A percentile compares a stretch with the other conserved stretches of the same genome.
Evolutionary conservation across 2,329 filamentous ascomycete genomes (phyloP).

Genomic region (Talaromyces piceae): DNA sequence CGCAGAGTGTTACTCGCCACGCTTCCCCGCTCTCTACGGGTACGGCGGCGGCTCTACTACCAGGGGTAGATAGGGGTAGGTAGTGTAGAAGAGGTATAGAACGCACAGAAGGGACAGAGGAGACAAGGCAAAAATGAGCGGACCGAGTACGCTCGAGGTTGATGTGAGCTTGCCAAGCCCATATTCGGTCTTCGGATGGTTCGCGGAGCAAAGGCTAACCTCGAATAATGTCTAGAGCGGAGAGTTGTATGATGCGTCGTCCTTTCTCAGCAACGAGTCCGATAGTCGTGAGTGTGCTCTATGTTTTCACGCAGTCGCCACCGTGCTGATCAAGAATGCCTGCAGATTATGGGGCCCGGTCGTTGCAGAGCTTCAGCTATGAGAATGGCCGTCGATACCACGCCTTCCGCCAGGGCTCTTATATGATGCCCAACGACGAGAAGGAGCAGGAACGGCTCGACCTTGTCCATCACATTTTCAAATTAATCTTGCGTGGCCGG

Average conservation of each 20-base stretch:
- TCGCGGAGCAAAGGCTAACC: neutral
- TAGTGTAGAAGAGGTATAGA: no score
- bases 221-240: slow-evolving; percentile 3
- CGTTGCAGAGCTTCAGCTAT: slow-evolving; percentile 9
- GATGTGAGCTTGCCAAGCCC: slow-evolving; percentile 6
- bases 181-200: neutral
- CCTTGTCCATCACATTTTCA: slow-evolving; percentile 12
- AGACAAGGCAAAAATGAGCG: slow-evolving; percentile 2
- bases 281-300: slow-evolving; percentile 3
- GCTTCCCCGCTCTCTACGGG: neutral
- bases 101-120: neutral
- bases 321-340: neutral
- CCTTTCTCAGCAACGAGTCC: slow-evolving; percentile 4
- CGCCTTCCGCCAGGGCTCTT: slow-evolving; percentile 15
- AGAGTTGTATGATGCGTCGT: slow-evolving; percentile 8
- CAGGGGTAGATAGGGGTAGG: no score
- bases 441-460: slow-evolving; percentile 20
- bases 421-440: slow-evolving; percentile 19
- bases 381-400: slow-evolving; percentile 17
- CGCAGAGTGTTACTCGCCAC: neutral
- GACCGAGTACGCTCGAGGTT: slow-evolving; percentile 7
- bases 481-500: slow-evolving; percentile 6
- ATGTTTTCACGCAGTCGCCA: neutral
- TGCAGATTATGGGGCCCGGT: slow-evolving; percentile 5
- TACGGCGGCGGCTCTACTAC: no score